Base-by-base conservation (phyloP, 306 rosid species). In the Cucumis melo region DNA sequence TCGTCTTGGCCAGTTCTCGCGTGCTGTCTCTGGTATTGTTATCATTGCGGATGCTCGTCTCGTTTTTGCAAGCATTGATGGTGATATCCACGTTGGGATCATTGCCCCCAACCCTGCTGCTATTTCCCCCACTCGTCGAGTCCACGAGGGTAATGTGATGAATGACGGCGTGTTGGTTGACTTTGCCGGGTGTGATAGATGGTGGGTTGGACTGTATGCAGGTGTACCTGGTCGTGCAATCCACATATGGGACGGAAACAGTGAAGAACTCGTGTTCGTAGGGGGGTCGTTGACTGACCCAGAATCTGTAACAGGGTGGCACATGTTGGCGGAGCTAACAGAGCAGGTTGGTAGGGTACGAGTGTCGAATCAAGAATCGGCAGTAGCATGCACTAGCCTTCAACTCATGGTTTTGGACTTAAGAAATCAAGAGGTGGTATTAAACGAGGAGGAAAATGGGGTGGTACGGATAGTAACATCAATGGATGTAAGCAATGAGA, bases 131-230 rank as follows among this genome's bases (percentile, higher is more conserved):
- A 29, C 87, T 0, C 82, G 80, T 0, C 56, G 82, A 84, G 85
- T 84, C 53, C 61, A 58, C 63, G 0, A 10, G 0, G 98, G 98
- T 0, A 84, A 89, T 6, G 89, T 86, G 7, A 76, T 90, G 0
- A 78, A 80, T 16, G 93, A 88, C 17, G 99, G 99, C 0, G 92
- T 72, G 0, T 8, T 95, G 5, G 96, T 90, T 0, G 98, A 89
- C 62, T 95, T 95, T 54, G 80, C 89, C 0, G 99, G 98, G 0
- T 81, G 82, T 7, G 82, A 41, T 0, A 75, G 83, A 0, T 88
- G 89, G 90, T 95, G 99, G 99, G 88, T 92, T 15, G 99, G 98
- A 2, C 85, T 95, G 0, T 92, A 78, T 20, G 99, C 99, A 0
- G 99, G 99, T 0, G 82, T 80, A 0, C 86, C 97, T 0, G 97